These are phyloP conservation scores for Apiospora rasikravindrae DNA, from an alignment of 2,329 filamentous ascomycete genomes.

Conservation along the genomic window DNA sequence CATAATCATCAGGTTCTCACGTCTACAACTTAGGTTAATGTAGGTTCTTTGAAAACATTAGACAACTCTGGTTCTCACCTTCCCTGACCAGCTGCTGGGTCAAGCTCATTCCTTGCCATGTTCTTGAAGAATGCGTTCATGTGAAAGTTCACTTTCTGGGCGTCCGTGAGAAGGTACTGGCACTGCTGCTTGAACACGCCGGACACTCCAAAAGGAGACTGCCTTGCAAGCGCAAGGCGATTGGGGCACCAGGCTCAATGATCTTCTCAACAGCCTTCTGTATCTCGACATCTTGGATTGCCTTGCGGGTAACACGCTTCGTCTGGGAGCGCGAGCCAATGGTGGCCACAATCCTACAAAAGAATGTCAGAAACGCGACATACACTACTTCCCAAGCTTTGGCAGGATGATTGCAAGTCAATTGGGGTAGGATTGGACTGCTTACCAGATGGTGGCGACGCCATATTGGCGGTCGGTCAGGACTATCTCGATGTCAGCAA, in stretches of 20 bases:
- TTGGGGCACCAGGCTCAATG: slow-evolving; percentile 77
- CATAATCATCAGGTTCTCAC: slow-evolving; percentile 74
- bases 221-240: slow-evolving; percentile 88
- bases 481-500: slow-evolving; percentile 54
- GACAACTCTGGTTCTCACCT: slow-evolving; percentile 60
- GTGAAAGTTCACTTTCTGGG: slow-evolving; percentile 73
- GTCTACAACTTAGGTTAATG: slow-evolving; percentile 52
- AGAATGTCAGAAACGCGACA: background rate
- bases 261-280: slow-evolving; percentile 89
- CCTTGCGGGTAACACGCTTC: slow-evolving; percentile 80
- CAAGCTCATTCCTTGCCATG: slow-evolving; percentile 64
- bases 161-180: slow-evolving; percentile 81
- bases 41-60: background rate
- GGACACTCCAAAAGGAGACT: slow-evolving; percentile 87
- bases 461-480: slow-evolving; percentile 88
- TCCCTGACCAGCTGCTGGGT: slow-evolving; percentile 72
- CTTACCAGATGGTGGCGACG: slow-evolving; percentile 90
- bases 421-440: too few relatives aligned
- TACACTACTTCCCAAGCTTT: background rate
- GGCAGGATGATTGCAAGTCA: background rate
- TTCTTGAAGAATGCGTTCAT: slow-evolving; percentile 72
- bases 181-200: slow-evolving; percentile 89
- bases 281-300: slow-evolving; percentile 87
- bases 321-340: slow-evolving; percentile 74
- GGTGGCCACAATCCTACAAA: slow-evolving; percentile 83